Evolutionary conservation across 2,329 filamentous ascomycete species (phyloP), one percentile per base, ranked within the genome.

Genomic region (Colletotrichum plurivorum): DNA sequence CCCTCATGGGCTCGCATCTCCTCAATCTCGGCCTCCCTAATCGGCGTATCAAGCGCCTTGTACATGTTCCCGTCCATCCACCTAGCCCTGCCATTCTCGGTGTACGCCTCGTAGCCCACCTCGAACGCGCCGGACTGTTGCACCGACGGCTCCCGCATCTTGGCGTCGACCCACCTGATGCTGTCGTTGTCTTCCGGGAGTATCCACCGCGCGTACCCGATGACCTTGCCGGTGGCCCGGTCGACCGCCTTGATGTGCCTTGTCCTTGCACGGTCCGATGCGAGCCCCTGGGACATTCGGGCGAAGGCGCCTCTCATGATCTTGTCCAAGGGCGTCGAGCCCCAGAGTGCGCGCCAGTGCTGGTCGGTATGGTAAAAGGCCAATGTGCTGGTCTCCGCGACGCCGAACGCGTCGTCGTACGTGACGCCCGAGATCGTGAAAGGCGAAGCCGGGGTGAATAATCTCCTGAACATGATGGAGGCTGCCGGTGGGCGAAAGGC

Each of bases 191-290:
- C 46, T 9, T 65, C 55, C 1, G 62, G 62, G 13, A 65, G 27
- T 8, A 60, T 60, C 54, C 62, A 65, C 8, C 62, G 18, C 22
- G 45, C 55, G 45, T 65, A 65, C 10, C 62, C 31, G 13, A 65
- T 5, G n/a, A 53, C 27, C 9, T 65, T 31, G 12, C 55, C 31
- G 9, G 43, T 60, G 20, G 13, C n/a, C 12, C 22, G 43, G 36
- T 60, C 46, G 10, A 31, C 46, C 10, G 62, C 55, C 22, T 65
- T 65, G 7, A 59, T 20, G 4, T 65, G 55, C 3, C 54, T 27
- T 1, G 27, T 60, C 7, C 51, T 59, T 7, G 60, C 54, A 5
- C 55, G 45, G 3, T 31, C 31, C 13, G 39, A 25, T 6, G 25
- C 46, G n/a, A 65, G 53, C 7, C 48, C 39, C 15, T 60, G 31